Conservation (phyloP, 306 rosid species). For the Hylodesmum podocarpum region DNA sequence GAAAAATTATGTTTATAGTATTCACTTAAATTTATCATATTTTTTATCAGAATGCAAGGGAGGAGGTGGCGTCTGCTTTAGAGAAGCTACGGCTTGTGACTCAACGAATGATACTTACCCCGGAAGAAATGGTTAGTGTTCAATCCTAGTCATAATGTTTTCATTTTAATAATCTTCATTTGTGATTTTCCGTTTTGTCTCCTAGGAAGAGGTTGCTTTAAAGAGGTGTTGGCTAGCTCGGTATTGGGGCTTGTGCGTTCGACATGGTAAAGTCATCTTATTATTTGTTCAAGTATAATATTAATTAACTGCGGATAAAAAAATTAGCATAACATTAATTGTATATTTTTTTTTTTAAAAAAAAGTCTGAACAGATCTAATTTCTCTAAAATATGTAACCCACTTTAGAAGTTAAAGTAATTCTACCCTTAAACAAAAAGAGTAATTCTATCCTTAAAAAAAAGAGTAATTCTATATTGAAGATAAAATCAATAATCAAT, state of each 20-base stretch:
- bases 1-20: constrained; percentile 10
- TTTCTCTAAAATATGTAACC: background rate
- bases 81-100: constrained; percentile 59
- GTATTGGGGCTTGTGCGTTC: constrained; percentile 82
- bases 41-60: constrained; percentile 54
- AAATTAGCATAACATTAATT: too few species aligned
- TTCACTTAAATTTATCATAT: constrained; percentile 22
- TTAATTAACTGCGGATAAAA: too few species aligned
- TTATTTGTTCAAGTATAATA: constrained; percentile 6
- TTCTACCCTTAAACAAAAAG: too few species aligned
- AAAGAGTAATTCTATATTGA: too few species aligned
- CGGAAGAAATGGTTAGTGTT: constrained; percentile 81
- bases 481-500: too few species aligned
- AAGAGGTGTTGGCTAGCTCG: constrained; percentile 99
- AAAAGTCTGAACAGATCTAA: background rate
- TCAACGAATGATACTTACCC: constrained; percentile 77
- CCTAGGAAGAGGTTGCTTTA: constrained; percentile 86
- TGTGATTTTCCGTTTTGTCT: constrained; percentile 38
- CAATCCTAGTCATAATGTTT: background rate
- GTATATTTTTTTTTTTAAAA: background rate
- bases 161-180: constrained; percentile 17
- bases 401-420: too few species aligned
- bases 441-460: too few species aligned
- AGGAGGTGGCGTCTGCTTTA: constrained; percentile 60
- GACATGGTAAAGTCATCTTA: constrained; percentile 52